These are phyloP conservation scores for Scedosporium apiospermum DNA, from an alignment of 2,329 filamentous ascomycete genomes.

Conservation along the genomic window DNA sequence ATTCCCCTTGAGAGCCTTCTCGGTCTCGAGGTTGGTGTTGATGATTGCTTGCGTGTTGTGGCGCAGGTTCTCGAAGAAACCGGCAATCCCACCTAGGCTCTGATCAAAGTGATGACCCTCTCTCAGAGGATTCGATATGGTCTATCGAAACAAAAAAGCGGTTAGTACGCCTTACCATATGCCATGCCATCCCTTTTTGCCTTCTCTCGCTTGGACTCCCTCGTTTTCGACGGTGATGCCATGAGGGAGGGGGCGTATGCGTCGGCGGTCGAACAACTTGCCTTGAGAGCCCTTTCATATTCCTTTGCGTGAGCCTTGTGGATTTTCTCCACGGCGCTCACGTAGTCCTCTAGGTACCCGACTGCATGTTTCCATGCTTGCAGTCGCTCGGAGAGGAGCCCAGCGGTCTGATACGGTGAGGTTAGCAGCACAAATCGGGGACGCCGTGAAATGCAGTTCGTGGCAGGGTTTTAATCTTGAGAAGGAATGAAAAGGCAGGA, in stretches of 20 bases:
- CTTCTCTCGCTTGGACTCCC: not conserved
- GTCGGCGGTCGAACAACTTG: slow-evolving; percentile 8
- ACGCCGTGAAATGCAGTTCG: not conserved
- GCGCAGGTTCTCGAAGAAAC: slow-evolving; percentile 89
- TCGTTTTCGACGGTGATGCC: not conserved
- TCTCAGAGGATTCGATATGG: slow-evolving; percentile 73
- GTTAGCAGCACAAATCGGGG: not conserved
- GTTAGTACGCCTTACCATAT: slow-evolving; percentile 6
- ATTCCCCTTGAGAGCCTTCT: slow-evolving; percentile 77
- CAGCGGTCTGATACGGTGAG: slow-evolving; percentile 48
- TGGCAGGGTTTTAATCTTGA: not conserved
- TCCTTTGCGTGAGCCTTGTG: slow-evolving; percentile 83
- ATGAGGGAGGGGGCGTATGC: not conserved
- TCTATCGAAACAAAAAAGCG: slow-evolving; percentile 36
- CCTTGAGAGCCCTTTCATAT: slow-evolving; percentile 90
- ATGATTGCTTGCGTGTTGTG: slow-evolving; percentile 85
- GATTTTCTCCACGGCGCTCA: slow-evolving; percentile 75
- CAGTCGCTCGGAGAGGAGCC: slow-evolving; percentile 75
- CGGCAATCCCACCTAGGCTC: slow-evolving; percentile 73
- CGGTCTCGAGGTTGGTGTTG: slow-evolving; percentile 83
- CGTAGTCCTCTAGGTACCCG: slow-evolving; percentile 83
- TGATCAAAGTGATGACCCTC: slow-evolving; percentile 93
- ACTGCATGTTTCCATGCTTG: slow-evolving; percentile 95
- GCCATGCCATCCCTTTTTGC: not conserved
- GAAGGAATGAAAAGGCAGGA: not conserved